phyloP scores from a whole-genome alignment of 352 stramenopile species.

The Phytophthora kernoviae region DNA sequence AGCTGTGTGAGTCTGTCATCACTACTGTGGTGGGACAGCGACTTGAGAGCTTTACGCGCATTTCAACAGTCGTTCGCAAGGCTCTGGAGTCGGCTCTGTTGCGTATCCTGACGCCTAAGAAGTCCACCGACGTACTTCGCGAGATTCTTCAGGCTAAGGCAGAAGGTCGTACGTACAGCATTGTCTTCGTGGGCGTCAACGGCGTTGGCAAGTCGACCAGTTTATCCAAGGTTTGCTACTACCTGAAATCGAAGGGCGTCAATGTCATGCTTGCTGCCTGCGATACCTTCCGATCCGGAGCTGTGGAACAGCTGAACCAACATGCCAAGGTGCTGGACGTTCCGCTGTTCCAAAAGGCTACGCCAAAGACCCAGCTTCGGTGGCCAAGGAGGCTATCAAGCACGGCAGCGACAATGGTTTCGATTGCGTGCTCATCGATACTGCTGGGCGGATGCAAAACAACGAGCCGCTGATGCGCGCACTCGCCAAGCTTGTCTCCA shows the following conservation, averaged over 20 bases:
- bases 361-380: conserved; percentile 95
- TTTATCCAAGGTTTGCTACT: conserved; percentile 99
- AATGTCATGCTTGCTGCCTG: conserved; percentile 97
- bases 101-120: conserved; percentile 95
- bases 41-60: conserved; percentile 93
- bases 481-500: conserved; percentile 96
- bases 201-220: conserved; percentile 99
- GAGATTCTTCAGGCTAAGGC: conserved; percentile 92
- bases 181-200: conserved; percentile 99
- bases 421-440: conserved; percentile 99
- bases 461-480: conserved; percentile 99
- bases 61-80: conserved; percentile 93
- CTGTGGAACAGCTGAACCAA: conserved; percentile 98
- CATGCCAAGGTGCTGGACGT: conserved; percentile 97
- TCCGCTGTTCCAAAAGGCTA: conserved; percentile 96
- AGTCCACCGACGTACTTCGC: conserved; percentile 95
- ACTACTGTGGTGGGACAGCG: conserved; percentile 94
- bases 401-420: conserved; percentile 94
- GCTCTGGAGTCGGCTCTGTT: conserved; percentile 94
- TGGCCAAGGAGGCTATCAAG: conserved; percentile 95
- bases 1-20: conserved; percentile 96
- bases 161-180: conserved; percentile 93
- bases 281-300: conserved; percentile 98
- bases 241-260: conserved; percentile 97
- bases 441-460: conserved; percentile 99